Evolutionary conservation across 2,329 filamentous ascomycete species (phyloP), one percentile per base, ranked within the genome.

Genomic region (Rhynchosporium secalis): DNA sequence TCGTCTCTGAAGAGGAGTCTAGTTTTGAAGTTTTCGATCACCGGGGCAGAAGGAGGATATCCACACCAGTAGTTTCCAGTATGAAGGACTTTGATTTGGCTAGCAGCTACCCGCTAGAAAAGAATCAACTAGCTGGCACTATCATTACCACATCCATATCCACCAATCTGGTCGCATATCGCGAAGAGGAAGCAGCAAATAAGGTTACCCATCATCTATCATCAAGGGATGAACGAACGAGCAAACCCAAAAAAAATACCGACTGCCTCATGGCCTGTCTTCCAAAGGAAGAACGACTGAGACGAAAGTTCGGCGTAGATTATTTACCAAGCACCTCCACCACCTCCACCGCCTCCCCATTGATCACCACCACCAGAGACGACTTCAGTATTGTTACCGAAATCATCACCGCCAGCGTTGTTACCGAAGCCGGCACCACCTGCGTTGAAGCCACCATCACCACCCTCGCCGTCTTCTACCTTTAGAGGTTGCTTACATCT

Each of bases 401-500:
- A 62, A 33, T 51, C 58, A 15, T 29, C 40, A 31, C 41, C 55
- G 28, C 28, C 58, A 48, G 31, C 45, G 20, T 54, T 54, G 33
- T 38, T 29, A 43, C 26, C 56, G 41, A 54, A 56, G 59, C 54
- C 60, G 59, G 29, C 62, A 12, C 62, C 62, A 55, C 45, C 57
- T 55, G 51, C 64, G 31, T 64, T 68, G 56, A 64, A 62, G 20
- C 66, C 68, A 63, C 62, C 65, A 52, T 65, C 68, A 47, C 69
- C 72, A 56, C 68, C 71, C 46, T 58, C 58, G n/a, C 57, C 63
- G 9, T 56, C 58, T 15, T 70, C 67, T 7, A 65, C 67, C 15
- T 68, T 68, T 20, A 65, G 33, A 15, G 75, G 74, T 56, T 76
- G 66, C 33, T 73, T 73, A 71, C 79, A 81, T 10, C 76, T 73